Evolutionary conservation across 176 grass and related monocot species (phyloP).

Genomic region (Musa itinerans): DNA sequence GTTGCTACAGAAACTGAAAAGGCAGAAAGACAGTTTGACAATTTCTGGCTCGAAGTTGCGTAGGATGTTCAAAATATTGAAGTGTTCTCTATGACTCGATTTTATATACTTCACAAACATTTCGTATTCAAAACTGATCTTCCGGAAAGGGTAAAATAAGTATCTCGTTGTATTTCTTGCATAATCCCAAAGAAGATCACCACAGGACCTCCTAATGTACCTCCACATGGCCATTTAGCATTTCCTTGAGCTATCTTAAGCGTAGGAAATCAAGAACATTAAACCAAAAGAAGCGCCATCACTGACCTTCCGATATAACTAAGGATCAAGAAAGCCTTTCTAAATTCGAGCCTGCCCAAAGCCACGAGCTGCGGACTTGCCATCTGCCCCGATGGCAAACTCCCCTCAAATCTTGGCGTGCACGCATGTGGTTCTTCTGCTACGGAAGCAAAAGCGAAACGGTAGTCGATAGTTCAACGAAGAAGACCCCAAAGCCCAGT

Average conservation of each 20-base stretch:
- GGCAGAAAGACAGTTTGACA: too few relatives aligned
- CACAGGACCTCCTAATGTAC: too few relatives aligned
- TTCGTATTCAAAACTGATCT: too few relatives aligned
- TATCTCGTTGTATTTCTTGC: too few relatives aligned
- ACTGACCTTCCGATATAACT: conserved; percentile 47
- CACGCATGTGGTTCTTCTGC: not conserved
- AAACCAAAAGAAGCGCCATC: not conserved
- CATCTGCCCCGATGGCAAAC: not conserved
- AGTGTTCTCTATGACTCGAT: too few relatives aligned
- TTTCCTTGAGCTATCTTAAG: not conserved
- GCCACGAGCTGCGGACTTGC: conserved; percentile 34
- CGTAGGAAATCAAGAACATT: not conserved
- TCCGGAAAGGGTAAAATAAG: too few relatives aligned
- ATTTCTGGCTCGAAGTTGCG: too few relatives aligned
- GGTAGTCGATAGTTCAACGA: not conserved
- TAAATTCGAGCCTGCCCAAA: conserved; percentile 49
- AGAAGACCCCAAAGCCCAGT: too few relatives aligned
- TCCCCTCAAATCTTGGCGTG: not conserved
- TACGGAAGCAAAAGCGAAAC: not conserved
- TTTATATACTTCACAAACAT: too few relatives aligned
- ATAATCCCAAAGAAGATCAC: too few relatives aligned
- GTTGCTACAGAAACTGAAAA: too few relatives aligned
- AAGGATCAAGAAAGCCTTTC: conserved; percentile 39
- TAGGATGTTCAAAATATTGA: too few relatives aligned
- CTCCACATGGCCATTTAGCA: not conserved